phyloP scores from a whole-genome alignment of 2,329 filamentous ascomycete species.

The Penicillium sp. region DNA sequence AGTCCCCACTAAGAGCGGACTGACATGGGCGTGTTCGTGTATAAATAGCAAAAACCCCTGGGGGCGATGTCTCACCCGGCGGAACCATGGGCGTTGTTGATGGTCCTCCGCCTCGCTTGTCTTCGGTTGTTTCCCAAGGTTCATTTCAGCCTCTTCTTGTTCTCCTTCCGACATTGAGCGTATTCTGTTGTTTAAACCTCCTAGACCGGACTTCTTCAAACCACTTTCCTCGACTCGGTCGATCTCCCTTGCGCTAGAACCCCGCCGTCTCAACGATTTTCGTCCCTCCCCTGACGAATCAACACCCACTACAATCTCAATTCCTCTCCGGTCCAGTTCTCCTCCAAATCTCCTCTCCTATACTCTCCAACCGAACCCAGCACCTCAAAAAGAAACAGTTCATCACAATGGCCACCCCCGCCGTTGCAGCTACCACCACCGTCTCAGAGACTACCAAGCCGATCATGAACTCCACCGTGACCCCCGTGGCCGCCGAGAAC shows the following conservation, averaged over 20 bases:
- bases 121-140: too few species aligned
- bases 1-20: too few species aligned
- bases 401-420: slow-evolving; percentile 20
- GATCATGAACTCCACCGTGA: slow-evolving; percentile 20
- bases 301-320: slow-evolving; percentile 11
- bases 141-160: too few species aligned
- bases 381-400: not conserved
- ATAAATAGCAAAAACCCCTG: slow-evolving; percentile 19
- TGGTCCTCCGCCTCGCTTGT: too few species aligned
- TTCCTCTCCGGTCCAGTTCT: slow-evolving; percentile 1
- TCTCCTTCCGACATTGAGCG: too few species aligned
- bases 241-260: slow-evolving; percentile 20
- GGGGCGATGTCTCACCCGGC: slow-evolving; percentile 20
- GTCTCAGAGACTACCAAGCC: slow-evolving; percentile 16
- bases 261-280: slow-evolving; percentile 13
- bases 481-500: slow-evolving; percentile 25
- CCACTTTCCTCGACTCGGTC: too few species aligned
- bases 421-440: slow-evolving; percentile 16
- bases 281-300: slow-evolving; percentile 14
- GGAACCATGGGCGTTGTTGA: slow-evolving; percentile 15
- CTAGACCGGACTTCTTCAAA: too few species aligned
- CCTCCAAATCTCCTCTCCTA: not conserved
- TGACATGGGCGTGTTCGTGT: slow-evolving; percentile 7
- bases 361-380: slow-evolving; percentile 3
- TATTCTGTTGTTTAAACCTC: too few species aligned